Evolutionary conservation across 805 yeast species (phyloP).

Genomic region (Saccharomycopsis babjevae): DNA sequence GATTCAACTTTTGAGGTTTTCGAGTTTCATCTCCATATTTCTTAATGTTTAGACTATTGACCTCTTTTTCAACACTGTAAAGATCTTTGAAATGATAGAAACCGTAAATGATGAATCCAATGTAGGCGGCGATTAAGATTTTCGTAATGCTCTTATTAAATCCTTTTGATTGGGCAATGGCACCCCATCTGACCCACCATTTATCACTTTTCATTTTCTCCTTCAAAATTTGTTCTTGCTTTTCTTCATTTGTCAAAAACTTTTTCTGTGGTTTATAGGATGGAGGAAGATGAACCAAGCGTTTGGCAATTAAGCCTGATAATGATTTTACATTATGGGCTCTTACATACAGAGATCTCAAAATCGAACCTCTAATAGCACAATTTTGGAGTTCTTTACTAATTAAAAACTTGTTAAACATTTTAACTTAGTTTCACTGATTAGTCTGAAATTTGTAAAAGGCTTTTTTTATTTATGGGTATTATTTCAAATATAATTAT

Average conservation of each 20-base stretch:
- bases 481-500: too few relatives aligned
- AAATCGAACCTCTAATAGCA: too few relatives aligned
- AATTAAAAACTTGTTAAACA: neutral
- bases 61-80: constrained; percentile 54
- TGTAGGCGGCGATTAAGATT: constrained; percentile 51
- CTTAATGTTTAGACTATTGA: constrained; percentile 32
- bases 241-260: constrained; percentile 5
- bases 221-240: constrained; percentile 3
- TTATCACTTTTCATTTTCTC: constrained; percentile 23
- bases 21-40: constrained; percentile 20
- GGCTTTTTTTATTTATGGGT: too few relatives aligned
- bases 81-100: constrained; percentile 57
- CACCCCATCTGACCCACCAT: constrained; percentile 41
- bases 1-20: constrained; percentile 34
- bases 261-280: neutral
- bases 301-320: neutral
- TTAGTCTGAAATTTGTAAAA: neutral
- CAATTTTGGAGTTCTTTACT: neutral
- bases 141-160: constrained; percentile 57
- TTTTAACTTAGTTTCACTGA: neutral
- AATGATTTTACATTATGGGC: neutral
- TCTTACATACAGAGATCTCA: neutral
- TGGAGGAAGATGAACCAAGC: neutral
- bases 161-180: constrained; percentile 40
- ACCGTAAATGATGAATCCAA: constrained; percentile 46